Base-by-base conservation (phyloP, 208 protist genomes). In the Acanthamoeba polyphaga region DNA sequence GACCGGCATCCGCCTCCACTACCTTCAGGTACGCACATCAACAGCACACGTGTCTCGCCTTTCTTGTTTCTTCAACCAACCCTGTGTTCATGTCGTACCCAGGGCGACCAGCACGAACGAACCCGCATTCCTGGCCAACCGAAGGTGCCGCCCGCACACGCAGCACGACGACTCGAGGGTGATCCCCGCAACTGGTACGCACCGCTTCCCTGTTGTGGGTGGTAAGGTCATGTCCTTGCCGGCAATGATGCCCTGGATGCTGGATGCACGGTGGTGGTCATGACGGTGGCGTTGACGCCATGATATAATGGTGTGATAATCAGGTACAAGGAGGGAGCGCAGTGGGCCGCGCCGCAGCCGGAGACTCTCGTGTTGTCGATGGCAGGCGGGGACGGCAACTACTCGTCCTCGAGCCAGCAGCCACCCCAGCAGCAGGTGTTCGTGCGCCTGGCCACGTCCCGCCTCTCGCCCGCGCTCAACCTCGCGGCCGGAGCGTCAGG, bases 1-100 rank as follows among this genome's bases (percentile, higher is more conserved):
- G 74, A 94, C 91, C 51, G 91, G 91, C n/a, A 27, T 94, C 24
- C 91, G 91, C 2, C 53, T 94, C 1, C 72, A 85, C 34, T 94
- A 94, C 38, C 68, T 70, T 15, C 91, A 94, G 91, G 46, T 51
- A 51, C 46, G 46, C 46, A 19, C 27, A 60, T 17, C 38, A 27
- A 27, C n/a, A 38, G 29, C 13, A 74, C 15, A 9, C 2, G 29
- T 43, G 32, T 27, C 34, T 34, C 4, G 55, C 55, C 24, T 62
- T 17, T 90, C 82, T 43, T 66, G 3, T 7, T 62, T 91, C 58
- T 70, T 68, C 53, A 51, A 51, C 46, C 12, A 51, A 51, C 46
- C 46, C 38, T 38, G 38, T 51, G 46, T 51, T 70, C 46, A 51
- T 13, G 46, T 15, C 46, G 46, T 51, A 51, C 46, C 46, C 24